Base-by-base conservation (phyloP, 768 basidiomycete species). In the Hortiboletus flavorubellus region DNA sequence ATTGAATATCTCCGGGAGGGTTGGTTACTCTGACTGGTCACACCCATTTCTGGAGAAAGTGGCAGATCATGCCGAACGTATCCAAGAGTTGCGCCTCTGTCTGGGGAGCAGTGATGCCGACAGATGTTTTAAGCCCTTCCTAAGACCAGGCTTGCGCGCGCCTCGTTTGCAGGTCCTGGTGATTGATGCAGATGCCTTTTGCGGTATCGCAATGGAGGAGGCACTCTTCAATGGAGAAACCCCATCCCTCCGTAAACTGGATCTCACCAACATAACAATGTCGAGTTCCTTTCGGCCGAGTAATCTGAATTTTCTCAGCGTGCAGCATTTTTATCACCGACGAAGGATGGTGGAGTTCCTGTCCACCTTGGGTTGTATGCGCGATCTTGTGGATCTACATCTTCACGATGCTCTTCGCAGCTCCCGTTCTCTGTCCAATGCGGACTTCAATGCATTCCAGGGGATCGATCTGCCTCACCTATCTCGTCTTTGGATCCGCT, bases 1-100 rank as follows among this genome's bases (percentile, higher is more conserved):
- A 16, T 37, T 37, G 37, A 15, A 37, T 6, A 37, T 37, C 33
- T 42, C 10, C 18, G 7, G 23, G 21, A 7, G 3, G 4, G 0
- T 23, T 3, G 71, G 54, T 63, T 23, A 39, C 39, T 21, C 12
- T 35, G 54, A 55, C 55, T n/a, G n/a, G n/a, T n/a, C n/a, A n/a
- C n/a, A n/a, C n/a, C n/a, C n/a, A n/a, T n/a, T n/a, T n/a, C n/a
- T n/a, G 23, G 26, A 34, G 42, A 30, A 44, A n/a, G 15, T 30
- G 43, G 15, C 5, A 15, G 15, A 16, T 29, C 14, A n/a, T 8
- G 8, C 14, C 5, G 42, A 43, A 29, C 42, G 7, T 29, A 43
- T 43, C 8, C 23, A 43, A 29, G 42, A 43, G 26, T n/a, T 43
- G 8, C 14, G 3, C 26, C 42, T 29, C 42, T 2, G 12, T 14